Evolutionary conservation across 345 rosid species (phyloP).

Genomic region (Hibiscus mutabilis): DNA sequence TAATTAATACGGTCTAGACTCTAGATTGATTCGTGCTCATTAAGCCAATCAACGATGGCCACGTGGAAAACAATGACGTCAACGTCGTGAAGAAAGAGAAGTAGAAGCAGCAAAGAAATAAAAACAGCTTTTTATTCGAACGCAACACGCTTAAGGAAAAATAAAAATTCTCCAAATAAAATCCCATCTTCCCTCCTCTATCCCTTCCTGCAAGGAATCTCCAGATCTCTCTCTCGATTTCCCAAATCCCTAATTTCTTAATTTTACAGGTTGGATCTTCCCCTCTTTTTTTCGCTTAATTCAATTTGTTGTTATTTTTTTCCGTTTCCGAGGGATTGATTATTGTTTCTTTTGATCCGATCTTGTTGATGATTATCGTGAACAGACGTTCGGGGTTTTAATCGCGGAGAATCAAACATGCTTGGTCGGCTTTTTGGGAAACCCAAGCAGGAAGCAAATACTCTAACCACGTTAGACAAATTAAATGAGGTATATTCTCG

Average conservation of each 20-base stretch:
- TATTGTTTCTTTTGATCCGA: constrained; percentile 11
- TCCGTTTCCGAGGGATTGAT: constrained; percentile 2
- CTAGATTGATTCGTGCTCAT: neutral
- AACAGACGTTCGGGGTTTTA: constrained; percentile 27
- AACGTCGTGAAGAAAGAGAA: neutral
- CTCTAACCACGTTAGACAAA: constrained; percentile 69
- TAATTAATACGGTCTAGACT: no score
- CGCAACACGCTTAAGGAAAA: constrained; percentile 13
- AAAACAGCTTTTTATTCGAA: neutral
- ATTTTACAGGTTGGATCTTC: neutral
- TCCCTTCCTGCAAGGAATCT: neutral
- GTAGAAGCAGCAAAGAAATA: neutral
- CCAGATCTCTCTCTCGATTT: constrained; percentile 2
- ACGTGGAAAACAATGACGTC: neutral
- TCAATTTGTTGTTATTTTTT: neutral
- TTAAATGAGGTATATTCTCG: constrained; percentile 41
- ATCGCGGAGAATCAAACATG: constrained; percentile 39
- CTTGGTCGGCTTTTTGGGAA: constrained; percentile 77
- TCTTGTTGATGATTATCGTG: constrained; percentile 5
- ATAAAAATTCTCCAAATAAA: neutral
- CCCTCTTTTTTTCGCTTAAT: neutral
- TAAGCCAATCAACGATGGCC: neutral
- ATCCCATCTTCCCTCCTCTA: neutral
- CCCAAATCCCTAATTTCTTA: neutral
- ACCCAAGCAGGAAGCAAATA: constrained; percentile 75